Base-by-base conservation (phyloP, 2,329 filamentous ascomycete genomes). In the Clonostachys rhizophaga region DNA sequence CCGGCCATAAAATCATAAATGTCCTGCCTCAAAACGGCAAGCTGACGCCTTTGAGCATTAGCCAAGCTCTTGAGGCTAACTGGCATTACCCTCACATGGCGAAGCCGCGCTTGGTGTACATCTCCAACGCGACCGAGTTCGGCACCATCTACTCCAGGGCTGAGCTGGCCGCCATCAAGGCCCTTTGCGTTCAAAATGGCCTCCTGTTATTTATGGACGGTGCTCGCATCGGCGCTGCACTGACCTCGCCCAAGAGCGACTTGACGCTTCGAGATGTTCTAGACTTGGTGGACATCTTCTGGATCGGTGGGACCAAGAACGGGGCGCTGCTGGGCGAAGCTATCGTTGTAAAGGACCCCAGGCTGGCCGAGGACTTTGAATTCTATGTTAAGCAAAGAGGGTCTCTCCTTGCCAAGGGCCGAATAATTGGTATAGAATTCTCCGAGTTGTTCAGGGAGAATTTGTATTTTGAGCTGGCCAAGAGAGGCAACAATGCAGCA, bases 291-390 rank as follows among this genome's bases (percentile, higher is more conserved):
- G 74, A 78, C 47, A 72, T 78, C 17, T 78, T 78, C 59, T 78
- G 74, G 74, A 76, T 78, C 36, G 74, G 74, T 4, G 74, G 74
- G 0, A 78, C 74, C 5, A 78, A 78, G 51, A 73, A 73, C 50
- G 74, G 74, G 1, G 72, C 73, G 0, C 53, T 78, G 5, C 62
- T 78, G 5, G 74, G 74, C 2, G 74, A 78, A 49, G 74, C 74
- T 2, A 69, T 78, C 7, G 66, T 78, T 1, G 69, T 77, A 24
- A 74, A 74, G 44, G 61, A 71, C 30, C 40, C 55, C 0, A 43
- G 46, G 2, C 56, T 77, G 1, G 69, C 72, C 0, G 60, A 67
- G 6, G 74, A 74, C 34, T 78, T 74, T 49, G 68, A 69, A 43
- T 76, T 76, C 50, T 72, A 75, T 49, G 61, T 78, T 53, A 78